Percentiles rank a stretch among this genome's conserved stretches.
Evolutionary conservation across 768 basidiomycete species (phyloP).

Genomic region (Cystobasidium ongulense): DNA sequence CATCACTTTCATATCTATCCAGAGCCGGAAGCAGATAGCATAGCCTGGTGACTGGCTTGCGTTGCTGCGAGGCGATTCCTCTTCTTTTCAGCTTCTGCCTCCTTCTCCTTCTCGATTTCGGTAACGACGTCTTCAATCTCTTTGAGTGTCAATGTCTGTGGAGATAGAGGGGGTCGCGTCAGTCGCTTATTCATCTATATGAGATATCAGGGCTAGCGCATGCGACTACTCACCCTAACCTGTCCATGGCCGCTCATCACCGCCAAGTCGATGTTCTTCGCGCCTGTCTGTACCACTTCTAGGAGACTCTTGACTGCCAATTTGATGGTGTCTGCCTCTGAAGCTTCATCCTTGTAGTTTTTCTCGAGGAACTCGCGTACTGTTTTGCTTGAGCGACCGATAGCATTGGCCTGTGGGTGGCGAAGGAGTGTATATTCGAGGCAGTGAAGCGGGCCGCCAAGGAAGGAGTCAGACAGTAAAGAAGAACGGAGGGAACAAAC

Average conservation of each 20-base stretch:
- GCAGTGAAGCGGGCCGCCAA: background rate
- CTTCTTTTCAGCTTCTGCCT: slow-evolving; percentile 92
- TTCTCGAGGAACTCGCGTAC: slow-evolving; percentile 98
- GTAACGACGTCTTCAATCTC: slow-evolving; percentile 88
- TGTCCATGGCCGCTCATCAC: slow-evolving; percentile 94
- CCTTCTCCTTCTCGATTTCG: slow-evolving; percentile 95
- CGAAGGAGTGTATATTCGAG: background rate
- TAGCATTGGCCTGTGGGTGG: slow-evolving; percentile 72
- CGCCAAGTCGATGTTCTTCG: slow-evolving; percentile 98
- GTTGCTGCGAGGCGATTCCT: slow-evolving; percentile 81
- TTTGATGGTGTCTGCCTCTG: slow-evolving; percentile 82
- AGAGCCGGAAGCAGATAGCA: slow-evolving; percentile 47
- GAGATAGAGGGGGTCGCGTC: background rate
- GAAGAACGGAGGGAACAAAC: background rate
- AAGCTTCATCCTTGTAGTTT: slow-evolving; percentile 85
- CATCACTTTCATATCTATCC: background rate
- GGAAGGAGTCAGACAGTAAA: background rate
- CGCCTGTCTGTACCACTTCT: slow-evolving; percentile 98
- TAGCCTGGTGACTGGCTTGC: slow-evolving; percentile 80
- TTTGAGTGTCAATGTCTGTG: slow-evolving; percentile 69
- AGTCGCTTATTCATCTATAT: background rate
- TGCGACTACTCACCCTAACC: slow-evolving; percentile 60
- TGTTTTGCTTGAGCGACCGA: slow-evolving; percentile 95
- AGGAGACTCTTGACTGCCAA: slow-evolving; percentile 88
- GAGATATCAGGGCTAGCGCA: background rate